phyloP scores from a whole-genome alignment of 176 grass and related monocot genomes.

The Juncus inflexus region DNA sequence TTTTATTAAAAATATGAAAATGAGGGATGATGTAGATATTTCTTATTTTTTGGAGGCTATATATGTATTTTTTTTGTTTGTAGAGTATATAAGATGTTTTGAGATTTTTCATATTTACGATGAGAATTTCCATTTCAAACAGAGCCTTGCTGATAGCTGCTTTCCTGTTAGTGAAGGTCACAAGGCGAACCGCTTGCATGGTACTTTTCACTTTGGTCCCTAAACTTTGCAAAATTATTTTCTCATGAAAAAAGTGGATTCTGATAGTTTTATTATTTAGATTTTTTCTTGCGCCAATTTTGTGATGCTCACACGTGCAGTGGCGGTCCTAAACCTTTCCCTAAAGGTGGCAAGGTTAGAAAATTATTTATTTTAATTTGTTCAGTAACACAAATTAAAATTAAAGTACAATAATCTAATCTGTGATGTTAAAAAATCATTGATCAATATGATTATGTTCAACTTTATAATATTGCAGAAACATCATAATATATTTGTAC shows the following conservation, averaged over 20 bases:
- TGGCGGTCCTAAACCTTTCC: constrained; percentile 59
- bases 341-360: constrained; percentile 85
- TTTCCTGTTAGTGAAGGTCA: constrained; percentile 84
- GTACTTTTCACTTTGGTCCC: constrained; percentile 25
- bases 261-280: constrained; percentile 42
- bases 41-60: too few relatives aligned
- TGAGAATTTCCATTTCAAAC: constrained; percentile 4
- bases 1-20: too few relatives aligned
- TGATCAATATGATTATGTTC: not conserved
- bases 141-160: constrained; percentile 92
- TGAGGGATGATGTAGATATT: too few relatives aligned
- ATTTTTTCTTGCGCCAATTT: constrained; percentile 93
- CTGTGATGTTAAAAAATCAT: not conserved
- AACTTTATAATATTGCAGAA: constrained; percentile 52
- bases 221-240: constrained; percentile 18
- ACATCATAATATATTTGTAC: constrained; percentile 68
- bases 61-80: too few relatives aligned
- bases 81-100: too few relatives aligned
- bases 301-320: constrained; percentile 89
- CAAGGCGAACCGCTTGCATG: constrained; percentile 77
- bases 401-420: not conserved
- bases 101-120: too few relatives aligned
- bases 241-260: constrained; percentile 6
- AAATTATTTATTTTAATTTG: constrained; percentile 2
- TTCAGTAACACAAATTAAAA: not conserved